A percentile compares a stretch with the other conserved stretches of the same genome.
Evolutionary conservation across 139 green algal genomes (phyloP).

Genomic region (Haematococcus lacustris): DNA sequence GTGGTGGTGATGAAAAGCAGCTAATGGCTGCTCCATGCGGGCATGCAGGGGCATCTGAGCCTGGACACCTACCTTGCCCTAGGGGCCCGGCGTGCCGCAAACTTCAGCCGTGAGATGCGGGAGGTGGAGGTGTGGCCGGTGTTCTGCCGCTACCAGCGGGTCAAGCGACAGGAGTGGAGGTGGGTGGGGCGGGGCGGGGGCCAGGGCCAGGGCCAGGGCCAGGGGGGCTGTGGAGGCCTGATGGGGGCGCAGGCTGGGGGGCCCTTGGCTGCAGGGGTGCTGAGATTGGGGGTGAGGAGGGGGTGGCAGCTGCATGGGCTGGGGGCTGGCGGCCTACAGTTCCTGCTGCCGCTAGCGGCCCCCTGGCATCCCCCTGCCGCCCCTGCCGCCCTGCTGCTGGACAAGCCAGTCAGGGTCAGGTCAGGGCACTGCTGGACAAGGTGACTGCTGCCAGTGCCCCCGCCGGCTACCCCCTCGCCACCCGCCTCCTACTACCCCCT

Average conservation of each 20-base stretch:
- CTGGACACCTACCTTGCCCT: slow-evolving; percentile 55
- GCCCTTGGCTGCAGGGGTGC: background rate
- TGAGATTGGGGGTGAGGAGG: background rate
- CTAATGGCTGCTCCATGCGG: background rate
- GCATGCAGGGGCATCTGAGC: slow-evolving; percentile 30
- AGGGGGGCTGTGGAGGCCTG: background rate
- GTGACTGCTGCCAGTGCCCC: too few relatives aligned
- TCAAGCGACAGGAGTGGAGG: slow-evolving; percentile 16
- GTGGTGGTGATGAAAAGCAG: background rate
- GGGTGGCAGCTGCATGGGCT: background rate
- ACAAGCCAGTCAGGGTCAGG: too few relatives aligned
- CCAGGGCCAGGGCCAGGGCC: background rate
- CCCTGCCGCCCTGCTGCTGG: too few relatives aligned
- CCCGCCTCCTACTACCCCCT: too few relatives aligned
- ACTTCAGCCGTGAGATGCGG: slow-evolving; percentile 42
- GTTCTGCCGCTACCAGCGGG: slow-evolving; percentile 13
- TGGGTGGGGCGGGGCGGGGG: too few relatives aligned
- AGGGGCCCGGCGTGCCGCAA: slow-evolving; percentile 50
- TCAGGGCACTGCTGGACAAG: too few relatives aligned
- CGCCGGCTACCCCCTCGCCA: too few relatives aligned
- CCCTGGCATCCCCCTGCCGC: background rate
- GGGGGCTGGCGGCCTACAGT: background rate
- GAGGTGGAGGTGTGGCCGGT: slow-evolving; percentile 1
- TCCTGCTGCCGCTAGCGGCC: background rate
- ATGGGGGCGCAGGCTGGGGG: background rate